Base-by-base conservation (phyloP, 2,329 filamentous ascomycete species). In the Aspergillus transmontanensis region DNA sequence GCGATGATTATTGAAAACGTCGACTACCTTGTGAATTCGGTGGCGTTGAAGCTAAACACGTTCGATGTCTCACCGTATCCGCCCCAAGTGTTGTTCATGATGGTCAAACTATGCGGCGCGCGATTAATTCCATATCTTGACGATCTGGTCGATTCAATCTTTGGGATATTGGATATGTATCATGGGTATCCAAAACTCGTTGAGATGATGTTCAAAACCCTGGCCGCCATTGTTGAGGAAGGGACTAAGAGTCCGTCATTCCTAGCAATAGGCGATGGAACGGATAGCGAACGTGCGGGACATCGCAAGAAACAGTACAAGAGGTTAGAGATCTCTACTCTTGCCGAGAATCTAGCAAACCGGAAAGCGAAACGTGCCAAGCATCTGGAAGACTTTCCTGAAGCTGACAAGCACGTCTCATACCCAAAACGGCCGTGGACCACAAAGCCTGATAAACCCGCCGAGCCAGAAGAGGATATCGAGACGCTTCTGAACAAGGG, bases 21-120 rank as follows among this genome's bases (percentile, higher is more conserved):
- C 19, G 95, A 99, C 77, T 99, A 99, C 75, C 91, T 99, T 79
- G 90, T 98, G 64, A 98, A 98, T 73, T 92, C 95, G 0, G 88
- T 99, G 19, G 92, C 92, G 0, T 79, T 98, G 64, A 91, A 93
- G 65, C 85, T 99, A 9, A 97, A 97, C 71, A 92, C 92, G 0
- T 92, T 97, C 67, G 93, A 97, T 67, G 90, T 98, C 58, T 94
- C 93, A 0, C 94, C 94, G 1, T 91, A 96, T 66, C 93, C 93
- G 3, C 93, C 94, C 3, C 91, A 94, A 69, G 95, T 98, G 2
- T 79, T 99, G 56, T 85, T 90, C 7, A 97, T 99, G 94, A 96
- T 98, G 91, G 89, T 98, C 64, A 89, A 87, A 30, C 85, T 99
- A 16, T 92, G 93, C 21, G 95, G 95, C 0, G 89, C 93, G 1